phyloP scores from a whole-genome alignment of 208 protist genomes.

The Spongospora subterranea region DNA sequence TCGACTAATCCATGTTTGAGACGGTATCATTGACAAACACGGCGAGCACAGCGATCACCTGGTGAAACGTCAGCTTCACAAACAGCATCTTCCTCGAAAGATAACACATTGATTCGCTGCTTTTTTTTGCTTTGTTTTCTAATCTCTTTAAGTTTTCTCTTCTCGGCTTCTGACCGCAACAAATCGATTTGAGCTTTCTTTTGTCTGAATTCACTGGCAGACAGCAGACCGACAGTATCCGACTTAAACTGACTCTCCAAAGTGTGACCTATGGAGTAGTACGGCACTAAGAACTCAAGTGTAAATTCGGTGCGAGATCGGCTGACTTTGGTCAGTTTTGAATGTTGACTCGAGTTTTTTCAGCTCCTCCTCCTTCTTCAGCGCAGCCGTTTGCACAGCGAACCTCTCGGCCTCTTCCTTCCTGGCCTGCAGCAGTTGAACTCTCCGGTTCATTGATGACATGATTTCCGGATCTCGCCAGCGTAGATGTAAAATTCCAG shows the following conservation, averaged over 20 bases:
- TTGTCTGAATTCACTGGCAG: background rate
- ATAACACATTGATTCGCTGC: background rate
- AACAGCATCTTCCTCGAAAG: background rate
- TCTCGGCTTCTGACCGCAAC: background rate
- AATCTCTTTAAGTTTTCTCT: background rate
- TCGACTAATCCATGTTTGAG: too few relatives aligned
- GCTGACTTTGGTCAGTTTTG: background rate
- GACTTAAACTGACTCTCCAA: background rate
- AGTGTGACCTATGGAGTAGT: too few relatives aligned
- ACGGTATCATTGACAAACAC: too few relatives aligned
- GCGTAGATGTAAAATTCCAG: too few relatives aligned
- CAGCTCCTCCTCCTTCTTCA: conserved; percentile 27
- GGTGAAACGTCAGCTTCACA: background rate
- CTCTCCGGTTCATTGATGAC: background rate
- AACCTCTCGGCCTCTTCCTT: background rate
- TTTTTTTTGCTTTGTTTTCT: background rate
- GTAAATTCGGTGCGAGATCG: too few relatives aligned
- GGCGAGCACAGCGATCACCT: too few relatives aligned
- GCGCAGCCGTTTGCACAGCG: background rate
- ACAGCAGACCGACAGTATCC: background rate
- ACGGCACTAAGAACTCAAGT: too few relatives aligned
- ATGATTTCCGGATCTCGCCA: too few relatives aligned
- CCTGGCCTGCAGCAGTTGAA: background rate
- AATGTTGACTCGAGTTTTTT: background rate
- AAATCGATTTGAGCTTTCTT: background rate